These are phyloP conservation scores for Hyphopichia fennica DNA, from an alignment of 1,139 yeast species.

Conservation along the genomic window DNA sequence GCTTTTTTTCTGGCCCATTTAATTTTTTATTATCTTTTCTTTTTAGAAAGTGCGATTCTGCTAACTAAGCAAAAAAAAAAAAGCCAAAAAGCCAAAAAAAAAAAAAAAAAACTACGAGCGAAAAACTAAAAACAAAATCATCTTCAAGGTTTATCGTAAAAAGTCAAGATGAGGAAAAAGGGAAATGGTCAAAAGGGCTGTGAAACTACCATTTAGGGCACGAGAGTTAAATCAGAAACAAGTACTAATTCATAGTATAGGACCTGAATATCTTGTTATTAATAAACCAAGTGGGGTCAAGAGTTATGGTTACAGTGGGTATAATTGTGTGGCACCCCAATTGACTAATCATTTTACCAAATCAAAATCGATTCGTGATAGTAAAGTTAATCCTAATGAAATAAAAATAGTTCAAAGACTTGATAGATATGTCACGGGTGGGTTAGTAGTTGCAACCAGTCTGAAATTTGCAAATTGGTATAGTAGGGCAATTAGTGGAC, in stretches of 20 bases:
- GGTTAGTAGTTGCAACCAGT: slow-evolving; percentile 21
- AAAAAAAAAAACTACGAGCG: too few species aligned
- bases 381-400: slow-evolving; percentile 10
- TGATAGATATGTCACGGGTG: slow-evolving; percentile 26
- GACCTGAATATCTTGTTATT: slow-evolving; percentile 16
- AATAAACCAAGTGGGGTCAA: slow-evolving; percentile 24
- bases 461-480: slow-evolving; percentile 15
- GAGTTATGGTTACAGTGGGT: slow-evolving; percentile 13
- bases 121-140: too few species aligned
- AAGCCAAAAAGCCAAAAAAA: too few species aligned
- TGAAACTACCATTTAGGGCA: too few species aligned
- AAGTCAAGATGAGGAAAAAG: too few species aligned
- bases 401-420: slow-evolving; percentile 21
- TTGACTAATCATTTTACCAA: slow-evolving; percentile 13
- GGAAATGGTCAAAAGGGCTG: too few species aligned
- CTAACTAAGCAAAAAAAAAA: too few species aligned
- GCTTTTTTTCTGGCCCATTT: not conserved
- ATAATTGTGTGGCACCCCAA: slow-evolving; percentile 14
- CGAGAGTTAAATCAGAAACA: too few species aligned
- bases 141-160: too few species aligned
- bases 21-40: too few species aligned
- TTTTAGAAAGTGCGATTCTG: too few species aligned
- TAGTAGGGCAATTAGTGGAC: slow-evolving; percentile 9
- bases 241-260: not conserved
- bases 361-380: slow-evolving; percentile 9